Conservation (phyloP, 2,329 filamentous ascomycete genomes). For the Pseudogymnoascus sp. region DNA sequence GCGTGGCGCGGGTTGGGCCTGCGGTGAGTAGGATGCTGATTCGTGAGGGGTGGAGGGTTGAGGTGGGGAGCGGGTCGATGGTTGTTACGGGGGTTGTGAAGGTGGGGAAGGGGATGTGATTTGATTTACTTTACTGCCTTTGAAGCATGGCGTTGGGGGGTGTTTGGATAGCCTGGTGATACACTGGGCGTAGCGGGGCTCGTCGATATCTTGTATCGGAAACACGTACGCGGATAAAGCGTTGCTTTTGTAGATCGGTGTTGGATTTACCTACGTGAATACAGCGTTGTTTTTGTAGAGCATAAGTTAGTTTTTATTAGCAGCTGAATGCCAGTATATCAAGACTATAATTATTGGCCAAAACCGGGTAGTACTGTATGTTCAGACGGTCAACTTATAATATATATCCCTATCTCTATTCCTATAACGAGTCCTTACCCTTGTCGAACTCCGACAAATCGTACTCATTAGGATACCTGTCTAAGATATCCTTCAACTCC, state of each 20-base stretch:
- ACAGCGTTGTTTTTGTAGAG: not conserved
- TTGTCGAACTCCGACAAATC: slow-evolving; percentile 70
- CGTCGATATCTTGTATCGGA: not conserved
- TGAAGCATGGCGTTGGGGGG: not conserved
- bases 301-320: not conserved
- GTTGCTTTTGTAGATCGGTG: not conserved
- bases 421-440: slow-evolving; percentile 37
- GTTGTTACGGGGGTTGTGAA: slow-evolving; percentile 53
- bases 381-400: not conserved
- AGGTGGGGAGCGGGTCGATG: slow-evolving; percentile 62
- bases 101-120: slow-evolving; percentile 10
- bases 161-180: not conserved
- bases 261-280: not conserved
- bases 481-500: slow-evolving; percentile 67
- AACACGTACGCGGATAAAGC: not conserved
- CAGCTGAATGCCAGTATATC: not conserved
- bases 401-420: not conserved
- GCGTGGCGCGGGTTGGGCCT: slow-evolving; percentile 66
- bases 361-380: not conserved
- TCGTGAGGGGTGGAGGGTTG: slow-evolving; percentile 74
- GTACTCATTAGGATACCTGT: slow-evolving; percentile 88
- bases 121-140: not conserved
- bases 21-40: slow-evolving; percentile 70
- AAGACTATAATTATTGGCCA: not conserved
- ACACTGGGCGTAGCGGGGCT: not conserved